These are phyloP conservation scores for Candida nonsorbophila DNA, from an alignment of 805 yeast genomes.

Conservation along the genomic window DNA sequence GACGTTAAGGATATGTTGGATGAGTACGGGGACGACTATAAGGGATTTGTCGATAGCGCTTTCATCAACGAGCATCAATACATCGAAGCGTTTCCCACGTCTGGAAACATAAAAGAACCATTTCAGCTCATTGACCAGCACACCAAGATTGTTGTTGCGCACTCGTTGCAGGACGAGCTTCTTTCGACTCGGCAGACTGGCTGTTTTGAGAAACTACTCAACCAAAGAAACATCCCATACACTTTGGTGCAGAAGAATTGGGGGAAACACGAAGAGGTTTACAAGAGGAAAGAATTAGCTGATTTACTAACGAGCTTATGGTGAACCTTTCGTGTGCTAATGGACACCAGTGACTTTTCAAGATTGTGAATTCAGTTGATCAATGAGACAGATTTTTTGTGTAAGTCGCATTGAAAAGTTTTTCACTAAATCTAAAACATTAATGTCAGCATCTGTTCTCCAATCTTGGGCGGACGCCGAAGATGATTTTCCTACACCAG, in stretches of 20 bases:
- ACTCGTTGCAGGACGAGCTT: constrained; percentile 65
- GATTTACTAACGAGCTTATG: too few relatives aligned
- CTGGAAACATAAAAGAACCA: background rate
- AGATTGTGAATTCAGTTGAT: background rate
- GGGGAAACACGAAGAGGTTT: constrained; percentile 68
- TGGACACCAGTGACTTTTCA: too few relatives aligned
- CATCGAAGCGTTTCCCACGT: constrained; percentile 14
- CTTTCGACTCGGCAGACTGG: constrained; percentile 47
- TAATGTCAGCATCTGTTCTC: constrained; percentile 30
- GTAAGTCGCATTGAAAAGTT: constrained; percentile 4
- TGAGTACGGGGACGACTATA: constrained; percentile 57
- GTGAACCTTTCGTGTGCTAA: too few relatives aligned
- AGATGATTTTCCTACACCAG: constrained; percentile 70
- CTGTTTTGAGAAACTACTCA: constrained; percentile 30
- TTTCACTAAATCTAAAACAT: constrained; percentile 2
- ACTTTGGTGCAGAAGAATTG: constrained; percentile 23
- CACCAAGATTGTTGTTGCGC: constrained; percentile 38
- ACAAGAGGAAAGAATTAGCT: constrained; percentile 35
- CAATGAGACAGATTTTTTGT: background rate
- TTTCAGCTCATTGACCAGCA: background rate
- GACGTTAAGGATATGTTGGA: constrained; percentile 43
- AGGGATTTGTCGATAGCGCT: constrained; percentile 54
- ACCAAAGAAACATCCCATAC: constrained; percentile 4
- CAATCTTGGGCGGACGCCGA: constrained; percentile 70
- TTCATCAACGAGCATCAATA: constrained; percentile 25